Evolutionary conservation across 176 grass and related monocot species (phyloP).

Genomic region (Puccinellia tenuiflora): DNA sequence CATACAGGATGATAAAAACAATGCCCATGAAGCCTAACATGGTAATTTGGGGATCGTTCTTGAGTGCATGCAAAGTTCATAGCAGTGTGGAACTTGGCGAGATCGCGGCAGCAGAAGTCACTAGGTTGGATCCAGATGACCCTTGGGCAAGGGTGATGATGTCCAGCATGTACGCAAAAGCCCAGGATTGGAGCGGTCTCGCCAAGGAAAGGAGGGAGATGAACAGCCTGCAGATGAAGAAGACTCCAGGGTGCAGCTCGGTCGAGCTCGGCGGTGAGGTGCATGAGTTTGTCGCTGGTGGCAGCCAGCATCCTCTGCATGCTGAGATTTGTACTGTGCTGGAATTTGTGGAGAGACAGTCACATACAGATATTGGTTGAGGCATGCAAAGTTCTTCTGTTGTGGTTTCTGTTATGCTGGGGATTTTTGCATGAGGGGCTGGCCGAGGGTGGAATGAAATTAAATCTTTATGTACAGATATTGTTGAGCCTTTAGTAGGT

Average conservation of each 20-base stretch:
- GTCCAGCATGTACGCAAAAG: conserved; percentile 76
- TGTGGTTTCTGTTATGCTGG: neutral
- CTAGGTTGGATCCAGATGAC: conserved; percentile 60
- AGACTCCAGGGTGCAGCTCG: conserved; percentile 67
- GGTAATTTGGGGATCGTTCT: conserved; percentile 60
- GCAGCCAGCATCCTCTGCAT: conserved; percentile 51
- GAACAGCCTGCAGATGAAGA: conserved; percentile 56
- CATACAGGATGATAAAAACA: conserved; percentile 49
- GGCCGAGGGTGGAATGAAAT: neutral
- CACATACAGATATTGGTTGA: neutral
- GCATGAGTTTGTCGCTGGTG: conserved; percentile 75
- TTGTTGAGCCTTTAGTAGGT: neutral
- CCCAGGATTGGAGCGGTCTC: conserved; percentile 51
- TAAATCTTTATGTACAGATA: too few species aligned
- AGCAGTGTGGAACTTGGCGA: conserved; percentile 50
- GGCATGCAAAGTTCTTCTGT: neutral
- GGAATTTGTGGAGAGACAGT: conserved; percentile 30
- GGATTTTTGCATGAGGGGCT: neutral
- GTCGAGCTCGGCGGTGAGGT: conserved; percentile 46
- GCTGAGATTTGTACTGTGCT: conserved; percentile 46
- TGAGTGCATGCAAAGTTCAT: conserved; percentile 76
- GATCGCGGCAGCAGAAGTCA: conserved; percentile 46
- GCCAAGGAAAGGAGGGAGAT: conserved; percentile 64
- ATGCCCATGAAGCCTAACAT: conserved; percentile 70
- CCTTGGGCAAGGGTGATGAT: conserved; percentile 64